Percentiles rank a stretch among this genome's conserved stretches.
phyloP scores from a whole-genome alignment of 495 filamentous ascomycete genomes.

The Penicillium parvum region DNA sequence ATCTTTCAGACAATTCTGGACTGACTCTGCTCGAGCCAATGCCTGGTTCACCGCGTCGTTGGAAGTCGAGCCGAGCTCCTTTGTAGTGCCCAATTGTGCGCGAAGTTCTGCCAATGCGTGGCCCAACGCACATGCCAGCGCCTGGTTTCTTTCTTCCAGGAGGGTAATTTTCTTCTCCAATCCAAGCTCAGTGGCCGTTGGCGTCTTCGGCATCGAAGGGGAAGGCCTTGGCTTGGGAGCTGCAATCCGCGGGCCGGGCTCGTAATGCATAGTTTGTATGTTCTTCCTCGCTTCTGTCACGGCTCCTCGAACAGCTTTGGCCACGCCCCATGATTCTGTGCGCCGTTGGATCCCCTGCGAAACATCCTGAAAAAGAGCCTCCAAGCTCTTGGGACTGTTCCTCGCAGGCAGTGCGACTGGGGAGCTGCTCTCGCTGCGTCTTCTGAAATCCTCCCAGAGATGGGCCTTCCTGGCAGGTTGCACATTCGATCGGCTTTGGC shows the following conservation, averaged over 20 bases:
- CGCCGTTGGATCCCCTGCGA: constrained; percentile 77
- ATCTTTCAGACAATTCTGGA: constrained; percentile 73
- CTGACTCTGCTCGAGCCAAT: constrained; percentile 69
- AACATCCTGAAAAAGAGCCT: constrained; percentile 78
- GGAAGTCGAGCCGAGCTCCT: constrained; percentile 46
- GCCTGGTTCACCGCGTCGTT: constrained; percentile 39
- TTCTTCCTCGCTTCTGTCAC: constrained; percentile 76
- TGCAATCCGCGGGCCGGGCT: constrained; percentile 25
- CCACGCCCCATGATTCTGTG: constrained; percentile 82
- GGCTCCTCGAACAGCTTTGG: constrained; percentile 85
- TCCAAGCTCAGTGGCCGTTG: constrained; percentile 16
- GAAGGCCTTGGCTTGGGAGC: constrained; percentile 3
- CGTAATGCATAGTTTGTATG: constrained; percentile 58
- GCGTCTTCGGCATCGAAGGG: background rate
- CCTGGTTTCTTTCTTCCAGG: constrained; percentile 66
- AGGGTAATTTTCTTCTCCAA: constrained; percentile 34
- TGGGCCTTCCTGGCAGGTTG: constrained; percentile 28
- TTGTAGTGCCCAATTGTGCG: constrained; percentile 38
- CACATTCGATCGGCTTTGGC: constrained; percentile 26
- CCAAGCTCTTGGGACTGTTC: constrained; percentile 60
- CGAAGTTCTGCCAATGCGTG: constrained; percentile 65
- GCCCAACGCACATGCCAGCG: constrained; percentile 68
- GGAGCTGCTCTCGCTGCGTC: constrained; percentile 27
- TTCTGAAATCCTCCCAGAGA: constrained; percentile 32
- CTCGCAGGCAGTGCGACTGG: constrained; percentile 50